A percentile compares a stretch with the other conserved stretches of the same genome.
Conservation (phyloP, 139 green algal species). For the Tetraselmis chui region DNA sequence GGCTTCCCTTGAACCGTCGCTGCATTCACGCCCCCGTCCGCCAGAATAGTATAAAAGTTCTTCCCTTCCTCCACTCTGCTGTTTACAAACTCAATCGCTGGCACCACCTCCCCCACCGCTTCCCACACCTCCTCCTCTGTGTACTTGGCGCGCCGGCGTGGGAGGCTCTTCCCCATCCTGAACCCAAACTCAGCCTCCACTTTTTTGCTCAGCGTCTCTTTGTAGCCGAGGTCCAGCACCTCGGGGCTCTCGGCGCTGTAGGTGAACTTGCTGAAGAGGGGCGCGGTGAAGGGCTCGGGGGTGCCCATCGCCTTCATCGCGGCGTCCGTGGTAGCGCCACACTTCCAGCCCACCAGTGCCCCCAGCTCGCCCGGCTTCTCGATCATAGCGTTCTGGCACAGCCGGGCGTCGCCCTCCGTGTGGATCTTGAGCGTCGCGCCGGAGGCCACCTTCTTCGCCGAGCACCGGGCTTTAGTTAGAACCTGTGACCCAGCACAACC, state of each 20-base stretch:
- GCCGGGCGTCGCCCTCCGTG: not conserved
- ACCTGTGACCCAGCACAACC: too few species aligned
- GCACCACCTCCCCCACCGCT: not conserved
- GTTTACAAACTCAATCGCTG: not conserved
- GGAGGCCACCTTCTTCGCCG: not conserved
- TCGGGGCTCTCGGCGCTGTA: not conserved
- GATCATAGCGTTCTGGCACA: not conserved
- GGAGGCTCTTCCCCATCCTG: not conserved
- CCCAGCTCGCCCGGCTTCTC: not conserved
- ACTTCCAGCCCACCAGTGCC: not conserved
- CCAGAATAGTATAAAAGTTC: not conserved
- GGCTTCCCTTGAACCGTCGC: not conserved
- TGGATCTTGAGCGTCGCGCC: not conserved
- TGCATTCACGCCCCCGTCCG: not conserved
- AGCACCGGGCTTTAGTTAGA: not conserved
- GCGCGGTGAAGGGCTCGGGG: not conserved
- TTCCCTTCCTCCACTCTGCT: not conserved
- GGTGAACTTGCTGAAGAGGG: not conserved
- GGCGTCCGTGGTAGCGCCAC: not conserved
- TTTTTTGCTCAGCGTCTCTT: not conserved
- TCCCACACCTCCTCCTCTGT: not conserved
- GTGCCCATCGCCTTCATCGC: not conserved
- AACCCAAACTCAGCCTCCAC: not conserved
- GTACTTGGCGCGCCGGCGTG: not conserved
- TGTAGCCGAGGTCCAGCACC: not conserved